Evolutionary conservation across 2,329 filamentous ascomycete genomes (phyloP).

Genomic region (Cryphonectria parasitica): DNA sequence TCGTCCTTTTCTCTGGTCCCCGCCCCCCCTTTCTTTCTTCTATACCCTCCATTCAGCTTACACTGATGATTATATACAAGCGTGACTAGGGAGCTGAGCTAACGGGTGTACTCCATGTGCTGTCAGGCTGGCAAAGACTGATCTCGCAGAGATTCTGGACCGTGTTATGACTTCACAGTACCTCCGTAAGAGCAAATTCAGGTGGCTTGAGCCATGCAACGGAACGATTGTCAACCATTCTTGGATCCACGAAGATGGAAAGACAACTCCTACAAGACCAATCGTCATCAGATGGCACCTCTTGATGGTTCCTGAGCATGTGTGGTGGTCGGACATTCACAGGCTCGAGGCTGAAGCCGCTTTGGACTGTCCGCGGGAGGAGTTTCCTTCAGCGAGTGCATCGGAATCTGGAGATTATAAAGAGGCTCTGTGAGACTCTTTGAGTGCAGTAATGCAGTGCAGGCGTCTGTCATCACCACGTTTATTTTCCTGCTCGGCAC

Average conservation of each 20-base stretch:
- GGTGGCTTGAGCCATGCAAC: conserved; percentile 2
- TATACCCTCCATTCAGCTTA: not conserved
- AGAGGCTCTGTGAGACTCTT: not conserved
- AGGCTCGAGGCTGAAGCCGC: too few species aligned
- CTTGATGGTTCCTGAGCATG: not conserved
- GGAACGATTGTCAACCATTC: not conserved
- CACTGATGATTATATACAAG: not conserved
- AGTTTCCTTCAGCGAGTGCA: not conserved
- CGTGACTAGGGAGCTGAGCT: not conserved
- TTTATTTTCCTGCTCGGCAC: too few species aligned
- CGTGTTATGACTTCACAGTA: not conserved
- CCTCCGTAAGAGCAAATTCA: not conserved
- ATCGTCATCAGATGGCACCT: not conserved
- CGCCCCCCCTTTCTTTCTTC: too few species aligned
- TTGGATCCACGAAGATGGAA: not conserved
- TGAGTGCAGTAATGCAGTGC: not conserved
- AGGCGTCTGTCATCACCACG: too few species aligned
- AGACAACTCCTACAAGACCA: not conserved
- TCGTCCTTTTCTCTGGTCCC: too few species aligned
- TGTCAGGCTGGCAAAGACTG: not conserved
- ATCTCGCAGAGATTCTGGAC: conserved; percentile 4
- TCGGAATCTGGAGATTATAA: not conserved
- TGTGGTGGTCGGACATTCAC: not conserved
- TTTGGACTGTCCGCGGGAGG: not conserved
- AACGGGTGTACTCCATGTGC: not conserved